Evolutionary conservation across 2,329 filamentous ascomycete species (phyloP), one percentile per base, ranked within the genome.

Genomic region (Apiospora saccharicola): DNA sequence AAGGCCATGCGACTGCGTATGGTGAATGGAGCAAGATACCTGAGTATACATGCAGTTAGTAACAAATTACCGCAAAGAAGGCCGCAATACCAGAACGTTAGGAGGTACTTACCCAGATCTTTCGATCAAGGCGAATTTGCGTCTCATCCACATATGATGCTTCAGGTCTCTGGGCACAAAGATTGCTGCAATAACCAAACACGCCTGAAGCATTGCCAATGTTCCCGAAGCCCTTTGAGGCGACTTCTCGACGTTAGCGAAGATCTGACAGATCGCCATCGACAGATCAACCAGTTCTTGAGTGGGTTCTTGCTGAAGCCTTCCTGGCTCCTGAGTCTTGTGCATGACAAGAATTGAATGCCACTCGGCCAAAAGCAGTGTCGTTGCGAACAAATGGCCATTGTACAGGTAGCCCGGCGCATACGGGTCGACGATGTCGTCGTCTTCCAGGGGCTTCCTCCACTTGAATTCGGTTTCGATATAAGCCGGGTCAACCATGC

Each of bases 291-390:
- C 85, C 71, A 96, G 78, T 70, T 93, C 90, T 16, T 86, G 76
- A 53, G 84, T 84, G 2, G 86, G 82, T 64, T 85, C 80, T 77
- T 83, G 88, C 51, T 87, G 86, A 69, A 90, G 82, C 1, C 88
- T 85, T 69, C 89, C 84, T 4, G 90, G 88, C 1, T 91, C 89
- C 77, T 96, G 93, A 76, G 92, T 91, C 75, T 91, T 90, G 82
- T 94, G 94, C 92, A 98, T 94, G 72, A 96, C 86, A 68, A 92
- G 88, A 34, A 95, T 90, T 10, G 92, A 92, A 80, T 94, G 91
- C 85, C 94, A 94, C 79, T 98, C 94, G 73, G 94, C 89, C 72
- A 88, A 86, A 22, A 94, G 85, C 68, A 93, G 88, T 74, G 97
- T 98, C 67, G 93, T 90, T 14, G 90, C 86, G 83, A 93, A 96